These are phyloP conservation scores for Termitomyces sp. DNA, from an alignment of 768 basidiomycete genomes.

Conservation along the genomic window DNA sequence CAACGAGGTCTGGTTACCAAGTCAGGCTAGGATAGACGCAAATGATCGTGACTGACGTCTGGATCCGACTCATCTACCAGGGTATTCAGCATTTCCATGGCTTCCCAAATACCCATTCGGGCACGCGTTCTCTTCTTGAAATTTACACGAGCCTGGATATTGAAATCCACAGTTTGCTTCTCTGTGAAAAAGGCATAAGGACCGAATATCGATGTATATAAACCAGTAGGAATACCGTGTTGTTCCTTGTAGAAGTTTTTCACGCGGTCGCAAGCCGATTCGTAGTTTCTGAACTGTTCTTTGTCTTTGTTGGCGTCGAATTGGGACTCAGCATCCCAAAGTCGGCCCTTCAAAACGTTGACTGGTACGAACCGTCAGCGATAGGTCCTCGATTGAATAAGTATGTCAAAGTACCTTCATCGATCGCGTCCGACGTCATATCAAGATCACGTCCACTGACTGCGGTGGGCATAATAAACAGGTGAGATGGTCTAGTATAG, in stretches of 20 bases:
- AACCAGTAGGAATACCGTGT: slow-evolving; percentile 6
- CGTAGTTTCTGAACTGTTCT: slow-evolving; percentile 48
- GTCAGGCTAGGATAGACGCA: background rate
- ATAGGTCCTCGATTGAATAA: background rate
- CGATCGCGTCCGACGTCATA: slow-evolving; percentile 10
- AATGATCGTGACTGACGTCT: slow-evolving; percentile 44
- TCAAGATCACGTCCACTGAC: slow-evolving; percentile 6
- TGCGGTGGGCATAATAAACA: background rate
- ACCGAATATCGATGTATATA: too few species aligned
- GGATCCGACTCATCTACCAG: slow-evolving; percentile 90
- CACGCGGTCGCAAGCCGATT: slow-evolving; percentile 12
- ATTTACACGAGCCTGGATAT: slow-evolving; percentile 69
- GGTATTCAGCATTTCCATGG: slow-evolving; percentile 83
- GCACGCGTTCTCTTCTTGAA: slow-evolving; percentile 64
- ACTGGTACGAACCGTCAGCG: slow-evolving; percentile 27
- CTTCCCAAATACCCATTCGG: slow-evolving; percentile 83
- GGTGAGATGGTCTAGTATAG: too few species aligned
- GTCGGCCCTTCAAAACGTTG: slow-evolving; percentile 48
- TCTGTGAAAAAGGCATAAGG: slow-evolving; percentile 30
- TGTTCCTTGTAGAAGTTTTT: slow-evolving; percentile 15
- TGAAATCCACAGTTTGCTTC: slow-evolving; percentile 86
- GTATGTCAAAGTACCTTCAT: slow-evolving; percentile 4
- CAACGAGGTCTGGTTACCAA: background rate
- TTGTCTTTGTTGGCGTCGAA: slow-evolving; percentile 55
- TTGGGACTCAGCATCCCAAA: slow-evolving; percentile 37